Conservation (phyloP, 768 basidiomycete genomes). For the Leucocoprinus leucothites region DNA sequence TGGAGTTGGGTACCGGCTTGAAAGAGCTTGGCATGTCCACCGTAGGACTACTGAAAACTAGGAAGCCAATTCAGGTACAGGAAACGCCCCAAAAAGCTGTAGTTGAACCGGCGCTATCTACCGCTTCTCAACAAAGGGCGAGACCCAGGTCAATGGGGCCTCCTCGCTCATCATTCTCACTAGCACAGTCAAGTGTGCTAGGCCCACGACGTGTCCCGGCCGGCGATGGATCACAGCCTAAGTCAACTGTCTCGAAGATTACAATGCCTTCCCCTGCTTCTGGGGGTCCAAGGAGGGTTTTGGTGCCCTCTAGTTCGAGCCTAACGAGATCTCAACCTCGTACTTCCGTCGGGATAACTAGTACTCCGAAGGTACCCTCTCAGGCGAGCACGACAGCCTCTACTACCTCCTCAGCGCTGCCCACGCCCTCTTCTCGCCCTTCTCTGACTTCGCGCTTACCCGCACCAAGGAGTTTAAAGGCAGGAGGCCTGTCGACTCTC, state of each 20-base stretch:
- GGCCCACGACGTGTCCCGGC: slow-evolving; percentile 29
- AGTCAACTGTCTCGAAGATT: slow-evolving; percentile 13
- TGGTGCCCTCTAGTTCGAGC: background rate
- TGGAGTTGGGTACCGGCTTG: background rate
- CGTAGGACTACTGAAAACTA: background rate
- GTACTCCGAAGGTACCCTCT: slow-evolving; percentile 22
- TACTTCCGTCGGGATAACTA: slow-evolving; percentile 2
- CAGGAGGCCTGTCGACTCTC: slow-evolving; percentile 2
- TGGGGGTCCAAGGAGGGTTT: slow-evolving; percentile 3
- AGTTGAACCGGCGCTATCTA: background rate
- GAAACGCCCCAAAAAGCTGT: background rate
- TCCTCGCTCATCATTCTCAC: background rate
- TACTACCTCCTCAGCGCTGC: slow-evolving; percentile 21
- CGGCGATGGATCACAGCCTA: slow-evolving; percentile 24
- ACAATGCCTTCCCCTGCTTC: slow-evolving; percentile 12
- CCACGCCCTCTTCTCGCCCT: slow-evolving; percentile 22
- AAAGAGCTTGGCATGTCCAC: background rate
- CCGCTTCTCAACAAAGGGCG: background rate
- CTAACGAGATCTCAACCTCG: background rate
- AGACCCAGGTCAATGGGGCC: background rate
- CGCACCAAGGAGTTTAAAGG: slow-evolving; percentile 6
- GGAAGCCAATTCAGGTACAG: background rate
- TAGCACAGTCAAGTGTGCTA: background rate
- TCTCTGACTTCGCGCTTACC: slow-evolving; percentile 9
- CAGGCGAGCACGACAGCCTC: slow-evolving; percentile 19